Evolutionary conservation across 1,284 basidiomycete genomes (phyloP).

Genomic region (Apiotrichum mycotoxinovorans): DNA sequence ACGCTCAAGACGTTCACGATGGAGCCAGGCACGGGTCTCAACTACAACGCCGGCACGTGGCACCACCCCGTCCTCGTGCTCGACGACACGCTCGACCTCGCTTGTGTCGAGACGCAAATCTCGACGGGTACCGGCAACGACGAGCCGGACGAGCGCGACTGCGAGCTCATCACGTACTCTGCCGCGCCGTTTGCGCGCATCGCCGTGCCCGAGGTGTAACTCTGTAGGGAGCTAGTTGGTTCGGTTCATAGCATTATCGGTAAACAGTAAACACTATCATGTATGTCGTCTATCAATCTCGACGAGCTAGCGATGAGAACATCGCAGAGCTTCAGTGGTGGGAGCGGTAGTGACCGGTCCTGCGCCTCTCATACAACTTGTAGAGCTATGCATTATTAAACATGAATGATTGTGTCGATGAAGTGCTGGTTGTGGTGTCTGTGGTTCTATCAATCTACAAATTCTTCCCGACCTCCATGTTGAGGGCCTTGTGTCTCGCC

Average conservation of each 20-base stretch:
- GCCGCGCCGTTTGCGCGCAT: slow-evolving; percentile 35
- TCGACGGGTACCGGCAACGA: slow-evolving; percentile 36
- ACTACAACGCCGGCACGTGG: slow-evolving; percentile 79
- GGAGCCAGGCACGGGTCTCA: slow-evolving; percentile 67
- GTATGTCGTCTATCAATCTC: no score
- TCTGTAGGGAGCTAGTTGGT: not conserved
- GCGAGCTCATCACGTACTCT: slow-evolving; percentile 43
- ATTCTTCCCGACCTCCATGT: not conserved
- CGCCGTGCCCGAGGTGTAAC: slow-evolving; percentile 25
- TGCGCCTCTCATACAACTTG: no score
- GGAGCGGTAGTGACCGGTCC: no score
- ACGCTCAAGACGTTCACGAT: slow-evolving; percentile 52
- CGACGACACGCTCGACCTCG: slow-evolving; percentile 47
- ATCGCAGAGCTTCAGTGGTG: no score
- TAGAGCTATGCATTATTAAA: no score
- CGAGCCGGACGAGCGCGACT: slow-evolving; percentile 40
- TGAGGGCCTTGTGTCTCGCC: no score
- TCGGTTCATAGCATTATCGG: no score
- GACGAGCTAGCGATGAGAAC: no score
- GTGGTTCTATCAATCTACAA: not conserved
- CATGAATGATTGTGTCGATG: no score
- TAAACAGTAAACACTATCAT: no score
- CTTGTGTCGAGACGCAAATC: slow-evolving; percentile 49
- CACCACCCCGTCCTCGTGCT: slow-evolving; percentile 53
- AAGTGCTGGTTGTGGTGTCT: no score